Evolutionary conservation across 1,284 basidiomycete species (phyloP).

Genomic region (Pseudozyma hubeiensis): DNA sequence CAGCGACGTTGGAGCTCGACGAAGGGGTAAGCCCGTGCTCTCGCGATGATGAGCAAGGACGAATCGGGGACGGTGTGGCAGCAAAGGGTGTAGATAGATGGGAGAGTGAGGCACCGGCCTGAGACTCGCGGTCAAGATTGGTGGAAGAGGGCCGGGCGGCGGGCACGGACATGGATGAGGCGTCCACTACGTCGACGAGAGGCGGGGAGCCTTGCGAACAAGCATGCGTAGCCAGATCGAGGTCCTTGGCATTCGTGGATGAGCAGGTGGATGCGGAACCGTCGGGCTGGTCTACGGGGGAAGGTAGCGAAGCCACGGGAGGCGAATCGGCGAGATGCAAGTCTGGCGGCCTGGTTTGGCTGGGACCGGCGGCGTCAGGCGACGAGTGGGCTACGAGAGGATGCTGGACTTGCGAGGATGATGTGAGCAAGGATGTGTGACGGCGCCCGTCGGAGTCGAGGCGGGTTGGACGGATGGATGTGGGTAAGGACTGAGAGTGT

Average conservation of each 20-base stretch:
- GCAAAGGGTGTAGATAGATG: neutral
- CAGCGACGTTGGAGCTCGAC: no score
- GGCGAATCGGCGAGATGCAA: constrained; percentile 6
- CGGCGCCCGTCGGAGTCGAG: neutral
- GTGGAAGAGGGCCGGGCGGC: neutral
- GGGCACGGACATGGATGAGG: neutral
- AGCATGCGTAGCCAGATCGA: constrained; percentile 11
- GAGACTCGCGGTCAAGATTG: neutral
- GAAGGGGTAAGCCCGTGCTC: no score
- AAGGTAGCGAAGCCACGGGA: constrained; percentile 15
- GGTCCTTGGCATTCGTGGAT: constrained; percentile 12
- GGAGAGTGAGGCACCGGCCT: no score
- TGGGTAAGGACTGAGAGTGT: constrained; percentile 10
- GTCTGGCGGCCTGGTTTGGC: neutral
- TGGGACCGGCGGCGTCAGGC: neutral
- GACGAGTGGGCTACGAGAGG: no score
- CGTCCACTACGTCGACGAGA: constrained; percentile 2
- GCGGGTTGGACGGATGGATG: neutral
- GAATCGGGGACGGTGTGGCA: neutral
- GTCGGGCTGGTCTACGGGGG: constrained; percentile 9
- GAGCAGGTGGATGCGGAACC: constrained; percentile 22
- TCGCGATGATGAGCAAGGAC: constrained; percentile 4
- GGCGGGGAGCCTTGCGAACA: neutral
- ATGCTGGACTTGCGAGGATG: no score
- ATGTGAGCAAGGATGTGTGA: neutral